Conservation (phyloP, 805 yeast genomes). For the Kodamaea fukazawae region DNA sequence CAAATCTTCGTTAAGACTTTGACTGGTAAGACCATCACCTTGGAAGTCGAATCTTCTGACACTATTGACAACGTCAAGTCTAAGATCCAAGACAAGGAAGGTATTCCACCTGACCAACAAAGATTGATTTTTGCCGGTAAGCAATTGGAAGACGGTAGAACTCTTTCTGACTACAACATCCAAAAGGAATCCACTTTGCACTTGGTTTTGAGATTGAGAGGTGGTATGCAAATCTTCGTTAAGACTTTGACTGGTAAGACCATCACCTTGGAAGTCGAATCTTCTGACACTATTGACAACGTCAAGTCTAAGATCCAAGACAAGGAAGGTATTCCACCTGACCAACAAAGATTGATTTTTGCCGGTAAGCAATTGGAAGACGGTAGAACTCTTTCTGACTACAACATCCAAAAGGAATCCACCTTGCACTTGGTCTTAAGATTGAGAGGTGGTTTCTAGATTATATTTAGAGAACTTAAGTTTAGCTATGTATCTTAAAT, state of each 20-base stretch:
- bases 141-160: slow-evolving; percentile 99
- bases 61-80: slow-evolving; percentile 98
- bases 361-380: slow-evolving; percentile 50
- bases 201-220: slow-evolving; percentile 95
- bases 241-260: slow-evolving; percentile 63
- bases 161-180: slow-evolving; percentile 98
- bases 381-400: slow-evolving; percentile 32
- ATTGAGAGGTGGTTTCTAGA: slow-evolving; percentile 42
- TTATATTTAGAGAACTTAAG: slow-evolving; percentile 80
- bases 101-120: slow-evolving; percentile 99
- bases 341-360: slow-evolving; percentile 44
- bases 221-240: slow-evolving; percentile 49
- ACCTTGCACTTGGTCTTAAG: slow-evolving; percentile 35
- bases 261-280: slow-evolving; percentile 91
- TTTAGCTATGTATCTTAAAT: slow-evolving; percentile 20
- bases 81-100: slow-evolving; percentile 98
- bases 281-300: slow-evolving; percentile 95
- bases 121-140: slow-evolving; percentile 99
- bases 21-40: slow-evolving; percentile 98
- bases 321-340: slow-evolving; percentile 46
- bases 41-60: slow-evolving; percentile 98
- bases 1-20: slow-evolving; percentile 99
- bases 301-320: slow-evolving; percentile 53
- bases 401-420: slow-evolving; percentile 48
- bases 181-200: slow-evolving; percentile 99